Conservation (phyloP, 148 eudicot genomes). For the Beta vulgaris region DNA sequence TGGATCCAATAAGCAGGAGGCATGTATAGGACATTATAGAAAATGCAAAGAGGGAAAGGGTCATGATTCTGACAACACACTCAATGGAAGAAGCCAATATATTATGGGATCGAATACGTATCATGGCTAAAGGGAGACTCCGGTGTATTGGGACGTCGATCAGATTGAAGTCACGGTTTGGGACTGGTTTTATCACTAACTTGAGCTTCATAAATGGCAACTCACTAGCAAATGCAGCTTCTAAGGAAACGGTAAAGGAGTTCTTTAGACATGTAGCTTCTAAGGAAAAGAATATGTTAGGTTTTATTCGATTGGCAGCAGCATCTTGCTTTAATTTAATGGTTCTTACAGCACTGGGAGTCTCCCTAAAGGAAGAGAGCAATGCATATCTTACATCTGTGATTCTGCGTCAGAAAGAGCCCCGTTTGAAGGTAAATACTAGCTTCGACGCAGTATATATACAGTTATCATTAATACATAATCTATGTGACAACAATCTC, state of each 20-base stretch:
- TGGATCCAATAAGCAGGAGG: conserved; percentile 91
- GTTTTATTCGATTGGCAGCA: conserved; percentile 4
- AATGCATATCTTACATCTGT: conserved; percentile 66
- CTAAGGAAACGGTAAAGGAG: conserved; percentile 50
- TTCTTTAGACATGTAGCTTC: conserved; percentile 64
- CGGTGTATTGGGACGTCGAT: conserved; percentile 91
- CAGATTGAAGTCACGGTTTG: conserved; percentile 75
- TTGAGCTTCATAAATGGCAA: conserved; percentile 50
- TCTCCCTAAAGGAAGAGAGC: conserved; percentile 71
- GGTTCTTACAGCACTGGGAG: conserved; percentile 53
- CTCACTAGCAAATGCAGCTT: conserved; percentile 26
- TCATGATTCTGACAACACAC: conserved; percentile 79
- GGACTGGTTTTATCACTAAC: conserved; percentile 72
- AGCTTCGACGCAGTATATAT: not conserved
- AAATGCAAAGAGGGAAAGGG: conserved; percentile 76
- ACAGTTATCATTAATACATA: not conserved
- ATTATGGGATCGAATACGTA: conserved; percentile 78
- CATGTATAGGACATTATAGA: conserved; percentile 96
- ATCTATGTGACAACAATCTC: not conserved
- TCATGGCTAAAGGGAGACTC: conserved; percentile 95
- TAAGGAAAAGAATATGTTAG: not conserved
- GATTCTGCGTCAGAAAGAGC: conserved; percentile 70
- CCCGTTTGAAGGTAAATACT: conserved; percentile 49
- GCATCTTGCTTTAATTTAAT: not conserved
- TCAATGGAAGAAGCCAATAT: conserved; percentile 98